Conservation (phyloP, 2,329 filamentous ascomycete species). For the Aureobasidium vineae region DNA sequence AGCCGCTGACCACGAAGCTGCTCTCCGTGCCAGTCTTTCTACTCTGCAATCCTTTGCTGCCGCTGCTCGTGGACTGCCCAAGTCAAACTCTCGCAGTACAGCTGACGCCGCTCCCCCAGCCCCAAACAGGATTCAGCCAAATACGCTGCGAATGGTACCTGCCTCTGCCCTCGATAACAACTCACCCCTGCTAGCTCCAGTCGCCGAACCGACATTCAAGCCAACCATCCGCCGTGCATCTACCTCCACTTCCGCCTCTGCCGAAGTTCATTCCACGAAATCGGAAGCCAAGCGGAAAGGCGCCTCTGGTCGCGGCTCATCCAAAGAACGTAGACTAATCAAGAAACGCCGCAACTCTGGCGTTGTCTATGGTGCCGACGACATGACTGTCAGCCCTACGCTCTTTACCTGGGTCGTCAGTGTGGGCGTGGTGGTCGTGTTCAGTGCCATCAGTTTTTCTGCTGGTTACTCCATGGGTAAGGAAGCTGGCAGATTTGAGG, state of each 20-base stretch:
- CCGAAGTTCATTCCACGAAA: conserved; percentile 32
- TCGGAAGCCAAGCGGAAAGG: conserved; percentile 49
- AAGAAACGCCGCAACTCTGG: conserved; percentile 46
- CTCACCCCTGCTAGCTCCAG: conserved; percentile 30
- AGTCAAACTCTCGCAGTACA: conserved; percentile 48
- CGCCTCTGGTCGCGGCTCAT: conserved; percentile 40
- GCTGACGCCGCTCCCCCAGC: conserved; percentile 33
- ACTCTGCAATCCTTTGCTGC: conserved; percentile 94
- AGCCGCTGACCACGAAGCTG: conserved; percentile 76
- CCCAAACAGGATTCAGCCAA: conserved; percentile 47
- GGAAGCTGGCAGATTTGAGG: conserved; percentile 57
- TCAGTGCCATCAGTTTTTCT: conserved; percentile 63
- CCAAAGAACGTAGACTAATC: conserved; percentile 45
- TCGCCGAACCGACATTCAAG: conserved; percentile 38
- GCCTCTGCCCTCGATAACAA: conserved; percentile 52
- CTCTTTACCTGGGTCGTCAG: conserved; percentile 65
- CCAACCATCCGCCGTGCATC: conserved; percentile 40
- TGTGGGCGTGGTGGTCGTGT: conserved; percentile 62
- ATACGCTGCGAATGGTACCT: conserved; percentile 58
- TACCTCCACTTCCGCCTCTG: conserved; percentile 35
- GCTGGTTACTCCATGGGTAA: conserved; percentile 62
- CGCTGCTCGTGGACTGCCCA: conserved; percentile 78
- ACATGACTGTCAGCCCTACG: conserved; percentile 53
- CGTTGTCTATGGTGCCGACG: conserved; percentile 18
- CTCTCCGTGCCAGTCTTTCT: conserved; percentile 86